These are phyloP conservation scores for Petunia secreta DNA, from an alignment of 257 asterid genomes.

Conservation along the genomic window DNA sequence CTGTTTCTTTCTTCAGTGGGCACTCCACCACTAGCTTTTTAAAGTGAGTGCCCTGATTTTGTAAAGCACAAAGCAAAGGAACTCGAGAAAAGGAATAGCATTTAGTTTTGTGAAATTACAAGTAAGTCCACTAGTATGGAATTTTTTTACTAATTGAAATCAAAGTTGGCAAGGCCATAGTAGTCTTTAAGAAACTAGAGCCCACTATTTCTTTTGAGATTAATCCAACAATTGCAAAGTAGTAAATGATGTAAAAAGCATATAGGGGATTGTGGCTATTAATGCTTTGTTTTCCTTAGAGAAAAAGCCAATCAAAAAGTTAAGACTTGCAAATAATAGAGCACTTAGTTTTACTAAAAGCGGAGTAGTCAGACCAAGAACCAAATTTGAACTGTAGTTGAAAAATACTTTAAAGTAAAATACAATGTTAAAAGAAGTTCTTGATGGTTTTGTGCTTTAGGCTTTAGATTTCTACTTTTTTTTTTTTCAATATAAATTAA, in stretches of 20 bases:
- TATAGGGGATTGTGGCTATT: background rate
- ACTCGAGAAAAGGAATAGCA: slow-evolving; percentile 24
- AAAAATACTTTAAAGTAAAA: slow-evolving; percentile 10
- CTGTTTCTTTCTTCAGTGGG: background rate
- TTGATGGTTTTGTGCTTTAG: background rate
- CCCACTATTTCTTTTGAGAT: background rate
- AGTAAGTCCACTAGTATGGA: background rate
- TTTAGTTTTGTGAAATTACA: slow-evolving; percentile 19
- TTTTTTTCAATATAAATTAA: too few species aligned
- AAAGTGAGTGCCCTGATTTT: background rate
- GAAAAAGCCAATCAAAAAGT: slow-evolving; percentile 39
- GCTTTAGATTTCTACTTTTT: background rate
- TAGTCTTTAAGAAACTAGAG: background rate
- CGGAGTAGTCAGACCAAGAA: slow-evolving; percentile 11
- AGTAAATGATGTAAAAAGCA: slow-evolving; percentile 17
- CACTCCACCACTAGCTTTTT: background rate
- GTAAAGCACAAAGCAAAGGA: slow-evolving; percentile 19
- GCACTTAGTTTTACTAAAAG: slow-evolving; percentile 32
- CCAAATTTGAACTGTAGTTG: background rate
- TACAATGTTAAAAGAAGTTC: background rate
- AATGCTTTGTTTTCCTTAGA: background rate
- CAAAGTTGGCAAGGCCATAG: background rate
- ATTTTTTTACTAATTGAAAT: background rate
- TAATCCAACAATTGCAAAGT: slow-evolving; percentile 7
- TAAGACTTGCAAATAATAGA: slow-evolving; percentile 49